Evolutionary conservation across 202 grass and related monocot genomes (phyloP).

Genomic region (Setaria viridis): DNA sequence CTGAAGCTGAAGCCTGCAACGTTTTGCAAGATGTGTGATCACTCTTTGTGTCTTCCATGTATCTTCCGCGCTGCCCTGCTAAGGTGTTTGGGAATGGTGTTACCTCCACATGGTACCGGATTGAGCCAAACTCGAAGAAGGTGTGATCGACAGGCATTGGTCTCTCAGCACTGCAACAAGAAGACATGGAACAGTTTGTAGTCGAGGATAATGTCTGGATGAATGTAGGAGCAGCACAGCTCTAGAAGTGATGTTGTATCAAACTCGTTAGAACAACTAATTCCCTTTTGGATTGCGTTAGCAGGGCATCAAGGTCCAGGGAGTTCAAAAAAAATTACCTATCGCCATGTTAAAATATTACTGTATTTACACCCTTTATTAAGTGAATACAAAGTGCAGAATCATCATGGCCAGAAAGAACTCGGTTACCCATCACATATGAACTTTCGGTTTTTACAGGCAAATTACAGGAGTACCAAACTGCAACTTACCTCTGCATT

Average conservation of each 20-base stretch:
- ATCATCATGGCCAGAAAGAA: conserved; percentile 5
- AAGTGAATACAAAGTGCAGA: neutral
- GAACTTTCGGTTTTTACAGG: neutral
- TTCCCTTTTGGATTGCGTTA: neutral
- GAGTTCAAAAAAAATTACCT: neutral
- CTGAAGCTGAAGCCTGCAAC: conserved; percentile 63
- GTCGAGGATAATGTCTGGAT: neutral
- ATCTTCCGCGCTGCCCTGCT: too few relatives aligned
- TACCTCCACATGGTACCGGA: conserved; percentile 82
- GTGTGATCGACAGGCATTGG: conserved; percentile 79
- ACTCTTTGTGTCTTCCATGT: neutral
- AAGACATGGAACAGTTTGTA: conserved; percentile 1
- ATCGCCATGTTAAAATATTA: neutral
- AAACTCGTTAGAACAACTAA: neutral
- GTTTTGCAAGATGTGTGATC: neutral
- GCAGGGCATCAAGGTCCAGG: neutral
- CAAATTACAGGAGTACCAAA: neutral
- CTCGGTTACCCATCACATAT: neutral
- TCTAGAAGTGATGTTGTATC: neutral
- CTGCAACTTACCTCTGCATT: conserved; percentile 61
- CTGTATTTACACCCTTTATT: neutral
- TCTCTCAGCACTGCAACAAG: conserved; percentile 57
- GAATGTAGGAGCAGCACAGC: neutral
- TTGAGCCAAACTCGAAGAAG: conserved; percentile 77
- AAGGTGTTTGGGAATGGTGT: neutral